These are phyloP conservation scores for Cydonia oblonga DNA, from an alignment of 331 rosid genomes.

Conservation along the genomic window DNA sequence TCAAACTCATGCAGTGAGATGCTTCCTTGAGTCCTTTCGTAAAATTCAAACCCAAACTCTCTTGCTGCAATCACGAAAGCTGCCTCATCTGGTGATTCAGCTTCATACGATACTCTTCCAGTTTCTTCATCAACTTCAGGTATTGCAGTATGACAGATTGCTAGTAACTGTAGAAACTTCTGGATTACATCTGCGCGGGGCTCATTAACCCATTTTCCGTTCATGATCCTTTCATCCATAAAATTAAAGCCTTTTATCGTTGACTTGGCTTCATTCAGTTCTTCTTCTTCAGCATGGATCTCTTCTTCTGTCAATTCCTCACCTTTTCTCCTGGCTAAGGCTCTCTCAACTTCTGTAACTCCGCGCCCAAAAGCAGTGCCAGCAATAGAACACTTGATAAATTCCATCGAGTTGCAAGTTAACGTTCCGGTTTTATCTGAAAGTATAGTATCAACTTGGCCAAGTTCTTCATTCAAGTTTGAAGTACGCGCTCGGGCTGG, in stretches of 20 bases:
- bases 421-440: slow-evolving; percentile 94
- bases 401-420: slow-evolving; percentile 97
- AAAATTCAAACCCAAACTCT: slow-evolving; percentile 88
- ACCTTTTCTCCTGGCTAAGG: slow-evolving; percentile 50
- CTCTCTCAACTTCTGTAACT: slow-evolving; percentile 91
- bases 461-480: slow-evolving; percentile 94
- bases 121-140: slow-evolving; percentile 83
- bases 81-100: slow-evolving; percentile 98
- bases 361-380: slow-evolving; percentile 80
- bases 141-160: slow-evolving; percentile 85
- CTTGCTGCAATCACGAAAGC: slow-evolving; percentile 97
- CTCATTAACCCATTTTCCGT: slow-evolving; percentile 72
- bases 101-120: slow-evolving; percentile 70
- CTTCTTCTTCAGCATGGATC: slow-evolving; percentile 24
- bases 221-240: slow-evolving; percentile 71
- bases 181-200: slow-evolving; percentile 54
- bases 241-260: slow-evolving; percentile 76
- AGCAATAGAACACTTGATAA: slow-evolving; percentile 86
- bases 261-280: slow-evolving; percentile 20
- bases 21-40: slow-evolving; percentile 59
- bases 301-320: slow-evolving; percentile 15
- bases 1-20: slow-evolving; percentile 54
- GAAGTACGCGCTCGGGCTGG: slow-evolving; percentile 94
- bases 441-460: slow-evolving; percentile 90
- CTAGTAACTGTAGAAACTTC: slow-evolving; percentile 55